These are phyloP conservation scores for Cadophora sp. DNA, from an alignment of 2,329 filamentous ascomycete species.

Conservation along the genomic window DNA sequence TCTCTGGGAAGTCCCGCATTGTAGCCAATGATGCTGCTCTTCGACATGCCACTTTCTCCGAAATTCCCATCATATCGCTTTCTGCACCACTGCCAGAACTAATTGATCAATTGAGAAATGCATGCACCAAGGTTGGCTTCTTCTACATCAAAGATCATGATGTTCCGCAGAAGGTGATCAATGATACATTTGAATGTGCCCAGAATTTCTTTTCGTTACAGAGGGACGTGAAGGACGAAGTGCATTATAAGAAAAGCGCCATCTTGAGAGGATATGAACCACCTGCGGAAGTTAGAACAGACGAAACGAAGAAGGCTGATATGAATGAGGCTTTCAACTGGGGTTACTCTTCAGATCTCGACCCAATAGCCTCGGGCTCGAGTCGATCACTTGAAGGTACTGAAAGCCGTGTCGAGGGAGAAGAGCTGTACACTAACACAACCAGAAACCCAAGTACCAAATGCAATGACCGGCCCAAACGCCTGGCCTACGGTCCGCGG, in stretches of 20 bases:
- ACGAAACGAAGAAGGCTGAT: constrained; percentile 44
- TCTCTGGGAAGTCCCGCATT: not conserved
- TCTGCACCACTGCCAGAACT: not conserved
- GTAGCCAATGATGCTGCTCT: constrained; percentile 8
- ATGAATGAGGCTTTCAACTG: constrained; percentile 49
- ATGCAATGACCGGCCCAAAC: constrained; percentile 50
- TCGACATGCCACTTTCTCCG: constrained; percentile 12
- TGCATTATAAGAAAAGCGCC: constrained; percentile 43
- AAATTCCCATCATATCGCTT: constrained; percentile 15
- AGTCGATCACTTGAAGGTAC: not conserved
- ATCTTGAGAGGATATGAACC: constrained; percentile 47
- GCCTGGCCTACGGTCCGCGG: constrained; percentile 48
- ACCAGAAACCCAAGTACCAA: constrained; percentile 34
- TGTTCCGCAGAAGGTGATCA: constrained; percentile 18
- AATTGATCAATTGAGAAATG: constrained; percentile 4
- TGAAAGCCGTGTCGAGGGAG: not conserved
- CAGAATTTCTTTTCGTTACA: constrained; percentile 19
- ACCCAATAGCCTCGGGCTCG: constrained; percentile 44
- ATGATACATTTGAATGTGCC: constrained; percentile 13
- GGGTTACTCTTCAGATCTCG: constrained; percentile 37
- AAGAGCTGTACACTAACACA: not conserved
- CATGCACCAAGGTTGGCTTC: constrained; percentile 6
- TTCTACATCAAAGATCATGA: constrained; percentile 32
- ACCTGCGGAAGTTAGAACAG: constrained; percentile 19
- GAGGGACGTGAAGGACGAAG: constrained; percentile 4